Evolutionary conservation across 495 filamentous ascomycete genomes (phyloP), one percentile per base, ranked within the genome.

Genomic region (Xylaria curta): DNA sequence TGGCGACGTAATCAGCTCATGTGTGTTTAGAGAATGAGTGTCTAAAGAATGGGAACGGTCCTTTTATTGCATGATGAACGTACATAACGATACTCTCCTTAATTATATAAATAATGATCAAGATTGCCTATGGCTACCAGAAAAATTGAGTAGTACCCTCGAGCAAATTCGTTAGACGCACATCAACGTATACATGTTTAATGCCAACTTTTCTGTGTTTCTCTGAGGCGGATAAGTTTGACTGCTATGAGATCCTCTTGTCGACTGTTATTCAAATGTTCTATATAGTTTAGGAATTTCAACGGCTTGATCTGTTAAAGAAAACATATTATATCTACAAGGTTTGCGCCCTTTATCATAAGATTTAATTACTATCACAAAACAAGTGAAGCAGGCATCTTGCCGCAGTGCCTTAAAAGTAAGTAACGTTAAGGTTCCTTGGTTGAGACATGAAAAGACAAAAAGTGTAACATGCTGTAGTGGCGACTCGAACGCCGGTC

Each of bases 401-500:
- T 38, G 36, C 8, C 36, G 36, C 7, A 36, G 33, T 38, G 1
- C 36, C 36, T 8, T 13, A 13, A 42, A 38, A 42, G 1, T 40
- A 40, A 42, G 10, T 13, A 42, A 42, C 12, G 38, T 42, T 13
- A 9, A 12, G 38, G 38, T 40, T 40, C 7, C 38, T 40, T 40
- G 9, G 38, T 12, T 2, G 1, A 40, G 10, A 40, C 9, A 40
- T 12, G 13, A 42, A 42, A 42, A 42, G 38, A 12, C 12, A 42
- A 42, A 42, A 42, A 12, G 9, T 42, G 9, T 13, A 1, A 12
- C 38, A 13, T 42, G 68, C 68, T 70, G 68, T 64, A 56, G 42
- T 59, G 68, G 68, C 68, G 68, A 70, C 54, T 70, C 68, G 68
- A 70, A 70, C 68, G 68, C 68, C 68, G 46, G 58, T 54, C 56